Percentiles rank a stretch among this genome's conserved stretches.
These are phyloP conservation scores for Halenospora varia DNA, from an alignment of 495 filamentous ascomycete species.

Conservation along the genomic window DNA sequence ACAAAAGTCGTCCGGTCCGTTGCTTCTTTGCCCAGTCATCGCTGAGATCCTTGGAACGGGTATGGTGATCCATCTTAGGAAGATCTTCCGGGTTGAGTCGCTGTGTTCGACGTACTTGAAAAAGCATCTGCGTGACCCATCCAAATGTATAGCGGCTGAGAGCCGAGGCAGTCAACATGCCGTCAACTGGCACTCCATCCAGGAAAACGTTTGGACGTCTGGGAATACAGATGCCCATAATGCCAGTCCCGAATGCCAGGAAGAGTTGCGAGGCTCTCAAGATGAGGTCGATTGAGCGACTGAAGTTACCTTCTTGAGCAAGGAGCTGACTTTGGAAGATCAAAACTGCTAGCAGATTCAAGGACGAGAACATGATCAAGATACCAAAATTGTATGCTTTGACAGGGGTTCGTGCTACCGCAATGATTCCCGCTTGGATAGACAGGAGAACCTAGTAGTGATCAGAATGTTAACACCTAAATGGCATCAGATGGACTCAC, in stretches of 20 bases:
- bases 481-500: conserved; percentile 14
- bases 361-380: conserved; percentile 38
- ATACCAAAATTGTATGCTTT: conserved; percentile 44
- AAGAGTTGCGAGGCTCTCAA: conserved; percentile 37
- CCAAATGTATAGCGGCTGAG: conserved; percentile 58
- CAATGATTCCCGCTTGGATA: conserved; percentile 41
- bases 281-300: conserved; percentile 3
- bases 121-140: conserved; percentile 56
- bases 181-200: conserved; percentile 57
- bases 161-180: conserved; percentile 55
- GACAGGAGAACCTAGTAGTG: conserved; percentile 30
- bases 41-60: conserved; percentile 43
- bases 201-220: conserved; percentile 64
- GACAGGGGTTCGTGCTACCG: conserved; percentile 38
- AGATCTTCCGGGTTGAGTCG: conserved; percentile 58
- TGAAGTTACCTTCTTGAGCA: conserved; percentile 9
- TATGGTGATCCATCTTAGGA: conserved; percentile 49
- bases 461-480: conserved; percentile 7
- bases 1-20: conserved; percentile 54
- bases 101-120: conserved; percentile 45
- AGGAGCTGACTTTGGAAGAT: conserved; percentile 35
- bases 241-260: conserved; percentile 22
- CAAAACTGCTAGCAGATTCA: conserved; percentile 33
- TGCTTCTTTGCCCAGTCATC: conserved; percentile 44
- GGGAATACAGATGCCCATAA: conserved; percentile 48